A percentile compares a stretch with the other conserved stretches of the same genome.
phyloP scores from a whole-genome alignment of 2,329 filamentous ascomycete genomes.

The Pseudogymnoascus sp. region DNA sequence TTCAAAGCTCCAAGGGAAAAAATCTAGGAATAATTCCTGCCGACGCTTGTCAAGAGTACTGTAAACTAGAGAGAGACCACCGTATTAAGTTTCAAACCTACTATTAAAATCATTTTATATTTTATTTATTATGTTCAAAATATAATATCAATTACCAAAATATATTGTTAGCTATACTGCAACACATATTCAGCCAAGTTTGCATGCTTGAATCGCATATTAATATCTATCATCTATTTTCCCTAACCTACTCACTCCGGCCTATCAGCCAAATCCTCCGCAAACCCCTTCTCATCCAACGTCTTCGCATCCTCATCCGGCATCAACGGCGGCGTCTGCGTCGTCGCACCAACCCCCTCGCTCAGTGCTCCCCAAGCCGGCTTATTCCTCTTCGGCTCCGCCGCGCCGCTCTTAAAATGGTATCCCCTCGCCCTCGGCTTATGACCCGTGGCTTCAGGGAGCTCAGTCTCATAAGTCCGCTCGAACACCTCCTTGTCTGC shows the following conservation, averaged over 20 bases:
- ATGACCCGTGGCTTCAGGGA: conserved; percentile 70
- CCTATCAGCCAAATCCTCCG: conserved; percentile 32
- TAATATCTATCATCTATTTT: background rate
- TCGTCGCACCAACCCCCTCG: conserved; percentile 18
- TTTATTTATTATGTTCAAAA: background rate
- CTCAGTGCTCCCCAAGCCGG: conserved; percentile 57
- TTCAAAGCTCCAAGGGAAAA: background rate
- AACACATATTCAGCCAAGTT: background rate
- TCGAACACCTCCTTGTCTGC: conserved; percentile 40
- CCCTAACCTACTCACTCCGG: background rate
- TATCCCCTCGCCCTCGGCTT: conserved; percentile 78
- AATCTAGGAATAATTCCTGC: too few relatives aligned
- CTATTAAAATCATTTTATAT: background rate
- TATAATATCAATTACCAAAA: background rate
- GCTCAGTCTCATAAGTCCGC: conserved; percentile 56
- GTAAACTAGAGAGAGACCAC: too few relatives aligned
- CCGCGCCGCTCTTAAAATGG: conserved; percentile 63
- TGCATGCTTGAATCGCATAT: background rate
- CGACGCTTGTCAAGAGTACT: background rate
- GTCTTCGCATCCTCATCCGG: conserved; percentile 46
- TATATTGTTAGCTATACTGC: background rate
- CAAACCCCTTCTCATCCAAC: conserved; percentile 52
- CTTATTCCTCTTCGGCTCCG: conserved; percentile 61
- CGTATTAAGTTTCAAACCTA: background rate
- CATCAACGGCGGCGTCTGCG: conserved; percentile 44